A percentile compares a stretch with the other conserved stretches of the same genome.
Conservation (phyloP, 2,329 filamentous ascomycete species). For the Fusarium anthophilum region DNA sequence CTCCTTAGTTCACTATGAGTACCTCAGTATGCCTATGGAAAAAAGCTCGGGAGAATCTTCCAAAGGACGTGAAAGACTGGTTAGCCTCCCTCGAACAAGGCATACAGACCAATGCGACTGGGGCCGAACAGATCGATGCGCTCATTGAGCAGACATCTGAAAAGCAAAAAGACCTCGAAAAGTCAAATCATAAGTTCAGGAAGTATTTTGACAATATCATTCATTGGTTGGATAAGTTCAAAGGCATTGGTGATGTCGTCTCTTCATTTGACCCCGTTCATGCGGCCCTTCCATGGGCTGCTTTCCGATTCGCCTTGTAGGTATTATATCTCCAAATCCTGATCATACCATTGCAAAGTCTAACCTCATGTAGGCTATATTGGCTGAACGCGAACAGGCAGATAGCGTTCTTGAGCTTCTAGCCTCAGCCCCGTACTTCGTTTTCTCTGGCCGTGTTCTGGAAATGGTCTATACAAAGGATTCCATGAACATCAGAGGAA, state of each 20-base stretch:
- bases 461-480: fast-evolving
- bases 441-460: fast-evolving
- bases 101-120: not conserved
- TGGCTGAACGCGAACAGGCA: fast-evolving
- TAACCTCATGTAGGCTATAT: not conserved
- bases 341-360: fast-evolving
- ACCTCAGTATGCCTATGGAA: fast-evolving
- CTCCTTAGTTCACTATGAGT: fast-evolving
- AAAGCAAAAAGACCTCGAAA: not conserved
- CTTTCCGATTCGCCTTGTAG: not conserved
- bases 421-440: fast-evolving
- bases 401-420: fast-evolving
- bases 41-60: fast-evolving
- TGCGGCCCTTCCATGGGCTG: not conserved
- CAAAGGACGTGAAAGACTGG: fast-evolving
- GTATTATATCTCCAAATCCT: fast-evolving
- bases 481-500: fast-evolving
- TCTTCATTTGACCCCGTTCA: not conserved
- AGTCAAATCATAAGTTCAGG: fast-evolving
- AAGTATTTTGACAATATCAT: fast-evolving
- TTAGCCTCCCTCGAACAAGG: not conserved
- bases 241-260: not conserved
- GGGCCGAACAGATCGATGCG: not conserved
- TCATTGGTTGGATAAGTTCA: not conserved
- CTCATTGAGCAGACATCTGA: fast-evolving